Conservation (phyloP, 1,284 basidiomycete genomes). For the Stygiomarasmius scandens region DNA sequence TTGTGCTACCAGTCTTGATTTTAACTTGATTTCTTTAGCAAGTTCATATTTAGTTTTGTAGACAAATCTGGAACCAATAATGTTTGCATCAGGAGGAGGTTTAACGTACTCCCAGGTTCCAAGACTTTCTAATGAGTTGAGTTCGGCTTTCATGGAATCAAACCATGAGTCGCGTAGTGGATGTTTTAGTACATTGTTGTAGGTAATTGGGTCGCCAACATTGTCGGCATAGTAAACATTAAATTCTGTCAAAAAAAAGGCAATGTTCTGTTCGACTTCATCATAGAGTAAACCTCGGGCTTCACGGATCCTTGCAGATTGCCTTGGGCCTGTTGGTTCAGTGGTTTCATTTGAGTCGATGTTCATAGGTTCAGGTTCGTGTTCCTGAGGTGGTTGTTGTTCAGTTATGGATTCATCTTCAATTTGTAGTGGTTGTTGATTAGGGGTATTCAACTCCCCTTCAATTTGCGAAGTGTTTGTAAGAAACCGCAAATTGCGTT, state of each 20-base stretch:
- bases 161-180: not conserved
- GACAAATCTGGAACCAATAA: constrained; percentile 26
- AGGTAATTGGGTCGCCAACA: not conserved
- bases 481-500: no score
- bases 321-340: no score
- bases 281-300: not conserved
- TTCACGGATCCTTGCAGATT: no score
- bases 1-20: constrained; percentile 20
- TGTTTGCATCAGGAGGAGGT: constrained; percentile 13
- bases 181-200: not conserved
- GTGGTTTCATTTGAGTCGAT: no score
- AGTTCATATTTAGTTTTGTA: constrained; percentile 22
- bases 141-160: not conserved
- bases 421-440: no score
- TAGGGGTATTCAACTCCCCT: no score
- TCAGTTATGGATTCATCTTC: no score
- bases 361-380: no score
- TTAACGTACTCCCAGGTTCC: constrained; percentile 16
- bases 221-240: not conserved
- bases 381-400: no score
- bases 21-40: constrained; percentile 14
- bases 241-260: not conserved
- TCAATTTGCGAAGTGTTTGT: no score
- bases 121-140: not conserved
- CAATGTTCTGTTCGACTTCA: not conserved